A percentile compares a stretch with the other conserved stretches of the same genome.
These are phyloP conservation scores for Excoecaria cochinchinensis DNA, from an alignment of 345 rosid genomes.

Conservation along the genomic window DNA sequence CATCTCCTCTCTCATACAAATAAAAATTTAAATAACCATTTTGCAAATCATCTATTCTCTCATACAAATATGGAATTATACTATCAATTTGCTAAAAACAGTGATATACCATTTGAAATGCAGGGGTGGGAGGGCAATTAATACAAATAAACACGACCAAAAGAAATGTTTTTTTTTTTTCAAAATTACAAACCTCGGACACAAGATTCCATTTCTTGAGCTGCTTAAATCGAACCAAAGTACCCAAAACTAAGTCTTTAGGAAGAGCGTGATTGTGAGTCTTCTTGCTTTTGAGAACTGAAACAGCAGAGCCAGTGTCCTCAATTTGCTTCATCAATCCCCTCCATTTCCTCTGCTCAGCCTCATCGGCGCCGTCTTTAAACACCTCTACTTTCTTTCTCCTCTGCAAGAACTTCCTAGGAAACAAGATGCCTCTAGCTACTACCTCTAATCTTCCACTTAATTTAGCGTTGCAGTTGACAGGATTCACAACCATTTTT, in stretches of 20 bases:
- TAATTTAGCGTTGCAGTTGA: conserved; percentile 19
- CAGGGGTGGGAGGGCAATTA: too few species aligned
- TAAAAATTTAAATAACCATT: too few species aligned
- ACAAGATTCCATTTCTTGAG: conserved; percentile 83
- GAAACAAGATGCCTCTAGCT: conserved; percentile 79
- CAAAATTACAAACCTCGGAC: conserved; percentile 57
- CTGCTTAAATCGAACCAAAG: conserved; percentile 89
- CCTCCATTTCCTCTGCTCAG: conserved; percentile 81
- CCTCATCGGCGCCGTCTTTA: conserved; percentile 73
- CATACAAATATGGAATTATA: too few species aligned
- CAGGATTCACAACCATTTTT: conserved; percentile 16
- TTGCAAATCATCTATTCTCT: too few species aligned
- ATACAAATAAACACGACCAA: too few species aligned
- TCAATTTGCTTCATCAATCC: conserved; percentile 73
- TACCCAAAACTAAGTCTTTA: conserved; percentile 71
- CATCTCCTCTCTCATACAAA: background rate
- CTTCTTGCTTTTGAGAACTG: conserved; percentile 56
- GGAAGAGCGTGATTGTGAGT: conserved; percentile 53
- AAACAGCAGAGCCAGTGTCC: conserved; percentile 59
- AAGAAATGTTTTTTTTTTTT: background rate
- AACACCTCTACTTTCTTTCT: conserved; percentile 70
- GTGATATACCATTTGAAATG: background rate
- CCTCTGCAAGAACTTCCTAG: conserved; percentile 72
- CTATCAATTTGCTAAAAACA: background rate
- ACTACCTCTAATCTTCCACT: conserved; percentile 46